A percentile compares a stretch with the other conserved stretches of the same genome.
Conservation (phyloP, 805 yeast species). For the Candida hispaniensis region DNA sequence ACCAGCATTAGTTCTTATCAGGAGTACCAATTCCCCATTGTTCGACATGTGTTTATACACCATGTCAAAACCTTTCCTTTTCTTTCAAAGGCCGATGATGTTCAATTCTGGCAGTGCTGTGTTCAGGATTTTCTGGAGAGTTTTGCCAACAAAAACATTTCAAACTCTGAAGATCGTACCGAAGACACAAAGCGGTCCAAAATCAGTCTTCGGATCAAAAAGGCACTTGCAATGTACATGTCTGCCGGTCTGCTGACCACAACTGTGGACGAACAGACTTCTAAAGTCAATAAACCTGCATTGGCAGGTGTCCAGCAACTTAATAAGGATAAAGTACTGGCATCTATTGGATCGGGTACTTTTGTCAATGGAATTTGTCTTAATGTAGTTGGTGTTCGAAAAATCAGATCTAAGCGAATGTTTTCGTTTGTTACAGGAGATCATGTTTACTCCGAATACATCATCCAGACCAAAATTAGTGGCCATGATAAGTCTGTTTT, state of each 20-base stretch:
- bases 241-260: conserved; percentile 60
- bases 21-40: conserved; percentile 54
- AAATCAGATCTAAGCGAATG: conserved; percentile 26
- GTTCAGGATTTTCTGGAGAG: conserved; percentile 76
- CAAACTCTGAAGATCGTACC: conserved; percentile 63
- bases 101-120: conserved; percentile 66
- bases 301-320: conserved; percentile 20
- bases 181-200: conserved; percentile 63
- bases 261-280: conserved; percentile 29
- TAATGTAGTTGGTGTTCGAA: conserved; percentile 58
- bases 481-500: conserved; percentile 32
- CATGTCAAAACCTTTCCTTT: conserved; percentile 69
- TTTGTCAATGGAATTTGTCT: conserved; percentile 49
- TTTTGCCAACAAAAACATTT: conserved; percentile 60
- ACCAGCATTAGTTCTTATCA: too few relatives aligned
- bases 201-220: conserved; percentile 45
- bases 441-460: conserved; percentile 27
- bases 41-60: conserved; percentile 52
- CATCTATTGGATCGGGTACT: conserved; percentile 20
- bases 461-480: conserved; percentile 24
- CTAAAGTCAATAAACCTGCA: conserved; percentile 20
- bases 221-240: conserved; percentile 53
- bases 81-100: conserved; percentile 39
- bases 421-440: conserved; percentile 20
- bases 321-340: conserved; percentile 19